These are phyloP conservation scores for Leccinellum albellum DNA, from an alignment of 768 basidiomycete genomes.

Conservation along the genomic window DNA sequence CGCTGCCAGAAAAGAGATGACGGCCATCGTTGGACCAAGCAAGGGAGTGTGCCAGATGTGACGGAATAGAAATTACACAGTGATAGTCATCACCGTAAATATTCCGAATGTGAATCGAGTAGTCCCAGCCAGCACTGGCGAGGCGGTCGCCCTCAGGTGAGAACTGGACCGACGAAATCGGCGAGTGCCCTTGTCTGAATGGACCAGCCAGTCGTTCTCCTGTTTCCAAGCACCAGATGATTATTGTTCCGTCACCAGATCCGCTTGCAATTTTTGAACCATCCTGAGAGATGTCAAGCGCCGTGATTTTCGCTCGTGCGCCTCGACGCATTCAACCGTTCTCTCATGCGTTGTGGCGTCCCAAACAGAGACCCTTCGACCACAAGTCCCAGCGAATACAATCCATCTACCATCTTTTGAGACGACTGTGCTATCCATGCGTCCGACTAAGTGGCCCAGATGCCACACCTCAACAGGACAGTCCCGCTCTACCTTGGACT, in stretches of 20 bases:
- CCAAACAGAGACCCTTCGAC: constrained; percentile 9
- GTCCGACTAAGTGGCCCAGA: background rate
- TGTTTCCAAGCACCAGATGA: constrained; percentile 21
- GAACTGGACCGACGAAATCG: constrained; percentile 17
- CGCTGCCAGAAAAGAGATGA: constrained; percentile 14
- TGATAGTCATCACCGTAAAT: background rate
- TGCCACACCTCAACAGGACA: background rate
- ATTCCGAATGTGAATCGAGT: constrained; percentile 9
- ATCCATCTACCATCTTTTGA: constrained; percentile 21
- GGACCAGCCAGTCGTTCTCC: constrained; percentile 14
- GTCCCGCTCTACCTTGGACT: constrained; percentile 1
- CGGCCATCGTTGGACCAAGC: constrained; percentile 17
- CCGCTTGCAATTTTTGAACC: constrained; percentile 20
- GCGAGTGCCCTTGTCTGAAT: constrained; percentile 9
- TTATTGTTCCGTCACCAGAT: constrained; percentile 17
- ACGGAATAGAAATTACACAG: background rate
- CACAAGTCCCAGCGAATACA: background rate
- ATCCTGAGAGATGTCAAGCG: constrained; percentile 21
- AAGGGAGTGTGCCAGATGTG: constrained; percentile 12
- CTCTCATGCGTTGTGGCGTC: constrained; percentile 3
- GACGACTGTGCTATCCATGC: background rate
- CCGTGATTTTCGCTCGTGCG: constrained; percentile 13
- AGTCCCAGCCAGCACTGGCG: constrained; percentile 10
- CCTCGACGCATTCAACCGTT: constrained; percentile 5
- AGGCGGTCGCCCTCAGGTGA: constrained; percentile 19